A percentile compares a stretch with the other conserved stretches of the same genome.
Conservation (phyloP, 352 stramenopile species). For the Elongisporangium anandrum region DNA sequence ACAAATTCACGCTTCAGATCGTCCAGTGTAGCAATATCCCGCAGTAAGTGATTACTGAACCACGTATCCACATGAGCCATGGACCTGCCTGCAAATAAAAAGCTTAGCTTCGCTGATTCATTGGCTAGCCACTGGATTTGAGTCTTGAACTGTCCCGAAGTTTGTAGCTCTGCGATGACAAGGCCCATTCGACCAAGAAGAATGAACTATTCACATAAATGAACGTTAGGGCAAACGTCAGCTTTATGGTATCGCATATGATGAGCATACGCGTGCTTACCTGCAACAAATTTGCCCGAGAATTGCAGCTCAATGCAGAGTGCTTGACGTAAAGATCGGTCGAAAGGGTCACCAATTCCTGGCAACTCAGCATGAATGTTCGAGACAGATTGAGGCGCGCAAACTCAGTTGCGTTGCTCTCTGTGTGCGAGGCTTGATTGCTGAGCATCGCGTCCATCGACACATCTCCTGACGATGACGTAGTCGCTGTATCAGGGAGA, state of each 20-base stretch:
- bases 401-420: constrained; percentile 17
- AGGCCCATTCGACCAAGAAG: constrained; percentile 37
- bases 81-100: constrained; percentile 16
- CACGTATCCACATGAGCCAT: constrained; percentile 14
- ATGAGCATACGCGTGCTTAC: constrained; percentile 11
- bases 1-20: constrained; percentile 31
- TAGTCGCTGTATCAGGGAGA: constrained; percentile 15
- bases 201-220: constrained; percentile 16
- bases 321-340: constrained; percentile 30
- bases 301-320: constrained; percentile 19
- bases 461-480: constrained; percentile 10
- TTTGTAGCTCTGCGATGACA: constrained; percentile 16
- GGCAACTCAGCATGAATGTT: constrained; percentile 18
- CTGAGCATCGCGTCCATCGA: constrained; percentile 44
- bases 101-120: constrained; percentile 15
- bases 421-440: constrained; percentile 8
- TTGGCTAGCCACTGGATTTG: constrained; percentile 4
- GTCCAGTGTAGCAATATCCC: constrained; percentile 18
- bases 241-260: neutral
- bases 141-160: neutral
- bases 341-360: constrained; percentile 24
- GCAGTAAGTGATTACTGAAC: constrained; percentile 16
- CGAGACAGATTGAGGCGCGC: constrained; percentile 13
- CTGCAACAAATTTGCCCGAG: constrained; percentile 37
- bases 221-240: constrained; percentile 6